Evolutionary conservation across 257 asterid genomes (phyloP).

Genomic region (Salvia rosmarinus): DNA sequence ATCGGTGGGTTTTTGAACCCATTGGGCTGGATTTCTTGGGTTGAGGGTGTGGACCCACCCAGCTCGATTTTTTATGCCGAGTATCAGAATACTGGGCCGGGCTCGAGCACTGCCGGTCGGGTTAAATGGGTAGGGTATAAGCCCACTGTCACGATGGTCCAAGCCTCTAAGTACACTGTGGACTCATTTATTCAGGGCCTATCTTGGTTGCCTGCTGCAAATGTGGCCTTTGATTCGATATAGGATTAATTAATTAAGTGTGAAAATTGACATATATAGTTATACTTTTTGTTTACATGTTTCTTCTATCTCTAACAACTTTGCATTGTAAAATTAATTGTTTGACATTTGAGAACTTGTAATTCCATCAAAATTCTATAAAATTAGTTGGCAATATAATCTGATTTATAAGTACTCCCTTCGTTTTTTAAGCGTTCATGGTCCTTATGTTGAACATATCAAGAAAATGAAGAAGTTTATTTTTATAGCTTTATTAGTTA

Average conservation of each 20-base stretch:
- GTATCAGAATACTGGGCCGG: conserved; percentile 67
- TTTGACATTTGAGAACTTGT: conserved; percentile 4
- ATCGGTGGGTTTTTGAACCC: conserved; percentile 60
- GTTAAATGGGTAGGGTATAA: conserved; percentile 71
- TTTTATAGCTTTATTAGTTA: too few relatives aligned
- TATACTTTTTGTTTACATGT: not conserved
- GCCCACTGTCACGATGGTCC: conserved; percentile 39
- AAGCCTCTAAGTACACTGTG: conserved; percentile 58
- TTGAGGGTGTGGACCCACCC: conserved; percentile 43
- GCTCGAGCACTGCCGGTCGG: conserved; percentile 46
- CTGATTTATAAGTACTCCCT: too few relatives aligned
- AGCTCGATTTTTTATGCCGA: conserved; percentile 65
- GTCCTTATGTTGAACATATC: too few relatives aligned
- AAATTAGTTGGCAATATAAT: too few relatives aligned
- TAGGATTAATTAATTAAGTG: conserved; percentile 2
- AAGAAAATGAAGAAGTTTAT: too few relatives aligned
- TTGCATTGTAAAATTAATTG: conserved; percentile 10
- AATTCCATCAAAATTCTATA: not conserved
- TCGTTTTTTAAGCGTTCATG: too few relatives aligned
- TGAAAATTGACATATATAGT: not conserved
- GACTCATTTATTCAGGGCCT: conserved; percentile 55
- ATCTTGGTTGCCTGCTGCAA: conserved; percentile 54
- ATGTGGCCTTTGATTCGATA: conserved; percentile 47
- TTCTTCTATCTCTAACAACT: conserved; percentile 10
- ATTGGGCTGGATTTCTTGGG: conserved; percentile 74